Conservation (phyloP, 768 basidiomycete genomes). For the Filobasidium wieringae region DNA sequence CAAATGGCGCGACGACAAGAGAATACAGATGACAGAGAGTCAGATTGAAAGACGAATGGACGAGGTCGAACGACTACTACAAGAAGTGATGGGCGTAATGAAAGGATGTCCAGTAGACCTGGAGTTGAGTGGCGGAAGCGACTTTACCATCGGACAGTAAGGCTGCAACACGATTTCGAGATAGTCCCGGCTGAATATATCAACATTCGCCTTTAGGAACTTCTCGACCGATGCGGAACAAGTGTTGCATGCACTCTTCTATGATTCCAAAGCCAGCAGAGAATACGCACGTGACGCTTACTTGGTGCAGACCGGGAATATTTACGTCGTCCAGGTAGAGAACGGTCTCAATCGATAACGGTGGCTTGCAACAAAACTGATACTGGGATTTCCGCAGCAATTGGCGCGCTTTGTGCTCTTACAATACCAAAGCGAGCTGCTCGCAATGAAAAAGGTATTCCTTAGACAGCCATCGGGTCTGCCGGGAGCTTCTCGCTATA, state of each 20-base stretch:
- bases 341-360: too few species aligned
- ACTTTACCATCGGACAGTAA: constrained; percentile 18
- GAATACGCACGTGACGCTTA: constrained; percentile 79
- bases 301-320: constrained; percentile 81
- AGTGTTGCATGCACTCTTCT: constrained; percentile 81
- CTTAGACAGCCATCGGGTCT: too few species aligned
- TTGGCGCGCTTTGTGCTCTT: constrained; percentile 83
- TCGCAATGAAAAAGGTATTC: too few species aligned
- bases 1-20: constrained; percentile 24
- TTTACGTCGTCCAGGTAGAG: constrained; percentile 82
- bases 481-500: too few species aligned
- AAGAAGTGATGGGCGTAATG: constrained; percentile 61
- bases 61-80: constrained; percentile 69
- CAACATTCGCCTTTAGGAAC: too few species aligned
- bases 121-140: constrained; percentile 46
- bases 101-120: constrained; percentile 65
- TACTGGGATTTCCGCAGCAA: constrained; percentile 68
- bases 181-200: too few species aligned
- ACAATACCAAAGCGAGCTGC: constrained; percentile 78
- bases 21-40: constrained; percentile 22
- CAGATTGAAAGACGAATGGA: constrained; percentile 45
- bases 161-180: too few species aligned
- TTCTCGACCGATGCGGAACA: constrained; percentile 50
- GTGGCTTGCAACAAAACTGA: too few species aligned
- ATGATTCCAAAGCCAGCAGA: constrained; percentile 74